phyloP scores from a whole-genome alignment of 768 basidiomycete species.

The Rhodotorula toruloides region DNA sequence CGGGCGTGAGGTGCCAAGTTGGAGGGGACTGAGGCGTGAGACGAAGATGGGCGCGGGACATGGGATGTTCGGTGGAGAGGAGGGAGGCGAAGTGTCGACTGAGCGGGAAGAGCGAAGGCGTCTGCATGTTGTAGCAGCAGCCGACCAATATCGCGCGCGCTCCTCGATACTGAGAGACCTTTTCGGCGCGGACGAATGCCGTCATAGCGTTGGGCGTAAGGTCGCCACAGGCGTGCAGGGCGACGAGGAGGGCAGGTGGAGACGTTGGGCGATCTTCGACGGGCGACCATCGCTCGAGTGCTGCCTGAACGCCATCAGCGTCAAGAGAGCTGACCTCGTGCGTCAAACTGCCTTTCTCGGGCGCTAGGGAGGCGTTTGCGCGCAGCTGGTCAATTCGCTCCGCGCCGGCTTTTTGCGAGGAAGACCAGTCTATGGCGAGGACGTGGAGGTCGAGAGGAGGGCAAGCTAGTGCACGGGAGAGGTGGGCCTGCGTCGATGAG shows the following conservation, averaged over 20 bases:
- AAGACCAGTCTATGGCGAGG: slow-evolving; percentile 34
- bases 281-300: slow-evolving; percentile 18
- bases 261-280: neutral
- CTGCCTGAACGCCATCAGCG: neutral
- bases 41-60: slow-evolving; percentile 25
- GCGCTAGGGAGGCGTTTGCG: neutral
- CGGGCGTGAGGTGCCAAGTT: slow-evolving; percentile 16
- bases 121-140: slow-evolving; percentile 36
- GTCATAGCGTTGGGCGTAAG: slow-evolving; percentile 24
- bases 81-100: neutral
- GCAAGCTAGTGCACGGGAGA: slow-evolving; percentile 31
- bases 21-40: slow-evolving; percentile 30
- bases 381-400: slow-evolving; percentile 23
- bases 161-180: neutral
- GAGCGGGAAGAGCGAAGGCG: slow-evolving; percentile 5
- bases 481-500: slow-evolving; percentile 17
- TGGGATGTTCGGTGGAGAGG: neutral
- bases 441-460: slow-evolving; percentile 28
- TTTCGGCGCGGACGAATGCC: slow-evolving; percentile 13
- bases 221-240: slow-evolving; percentile 35
- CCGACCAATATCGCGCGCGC: slow-evolving; percentile 26
- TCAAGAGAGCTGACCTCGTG: slow-evolving; percentile 27
- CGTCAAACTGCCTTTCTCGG: slow-evolving; percentile 16
- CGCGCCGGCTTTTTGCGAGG: slow-evolving; percentile 24
- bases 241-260: slow-evolving; percentile 22